Evolutionary conservation across 495 filamentous ascomycete species (phyloP), one percentile per base, ranked within the genome.

Genomic region (Penicillium ochrochloron): DNA sequence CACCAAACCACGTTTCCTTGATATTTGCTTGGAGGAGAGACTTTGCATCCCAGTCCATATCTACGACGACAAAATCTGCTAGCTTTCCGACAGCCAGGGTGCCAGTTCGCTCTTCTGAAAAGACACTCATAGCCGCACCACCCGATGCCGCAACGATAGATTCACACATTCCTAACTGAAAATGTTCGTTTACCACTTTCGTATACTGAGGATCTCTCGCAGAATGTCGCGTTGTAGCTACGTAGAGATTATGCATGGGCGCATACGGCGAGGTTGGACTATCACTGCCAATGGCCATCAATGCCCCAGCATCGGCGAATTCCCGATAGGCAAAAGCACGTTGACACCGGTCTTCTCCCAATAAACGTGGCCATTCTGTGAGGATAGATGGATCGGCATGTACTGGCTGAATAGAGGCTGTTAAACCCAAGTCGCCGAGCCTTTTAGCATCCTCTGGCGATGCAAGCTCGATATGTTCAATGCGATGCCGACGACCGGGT

Each of bases 241-340:
- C 39, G 15, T 42, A 42, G 17, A 42, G 39, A n/a, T 42, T 42
- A n/a, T 42, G 15, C 39, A 42, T 42, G 4, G 39, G 39, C 17
- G 39, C 39, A 17, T 42, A 42, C n/a, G 39, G 39, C 15, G 39
- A 42, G 14, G 39, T 42, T 17, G 86, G 86, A 1, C 84, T 78
- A 66, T 89, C 86, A 2, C 84, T 85, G 5, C 86, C 86, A 58
- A 89, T 77, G 0, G 86, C 84, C 15, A 88, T 70, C 23, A 78
- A 75, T 2, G 85, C 83, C 4, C 85, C 86, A 5, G 78, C 75
- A 42, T 86, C 82, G 2, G 80, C 69, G 63, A 88, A 87, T 60
- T 88, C 85, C 51, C 81, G 82, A 68, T 89, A 88, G 4, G 86
- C 84, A 61, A 89, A 89, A 3, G 85, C 84, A 6, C 85, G 76